Base-by-base conservation (phyloP, 2,329 filamentous ascomycete species). In the Aspergillus tamarii region DNA sequence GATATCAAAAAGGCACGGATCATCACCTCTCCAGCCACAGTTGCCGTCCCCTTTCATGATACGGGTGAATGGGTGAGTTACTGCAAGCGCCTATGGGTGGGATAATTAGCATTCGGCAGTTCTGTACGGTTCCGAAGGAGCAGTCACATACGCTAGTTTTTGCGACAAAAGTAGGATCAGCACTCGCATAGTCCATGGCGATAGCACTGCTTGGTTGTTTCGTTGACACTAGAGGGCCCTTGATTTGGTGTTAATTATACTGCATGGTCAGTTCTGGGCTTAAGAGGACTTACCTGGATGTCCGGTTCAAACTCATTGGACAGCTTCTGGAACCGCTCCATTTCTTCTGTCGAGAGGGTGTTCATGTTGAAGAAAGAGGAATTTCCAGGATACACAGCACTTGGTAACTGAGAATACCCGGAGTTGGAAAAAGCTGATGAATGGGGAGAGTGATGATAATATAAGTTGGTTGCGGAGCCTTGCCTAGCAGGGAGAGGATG, bases 11-110 rank as follows among this genome's bases (percentile, higher is more conserved):
- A n/a, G 52, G 30, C 56, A 16, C n/a, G 59, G 68, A 67, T 70
- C 82, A 89, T 83, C 85, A 97, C 94, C 95, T 90, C 94, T 88
- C 94, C 95, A 98, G 73, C 94, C 95, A 80, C 95, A 98, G 76
- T 96, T 96, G 64, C 95, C 95, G 80, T 98, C 94, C 59, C 95
- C 94, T 78, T 91, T 89, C 76, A 97, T 88, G 12, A 90, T 90
- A 61, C 95, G 92, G 75, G 94, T 97, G 76, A 93, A 89, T 23
- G 92, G 91, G 78, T 96, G 97, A 62, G 90, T 92, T 71, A 89
- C 85, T 8, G 93, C 91, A 60, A 99, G 85, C 23, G 89, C 86
- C 93, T 96, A 70, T 59, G 52, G n/a, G 46, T n/a, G 53, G 65
- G 41, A 14, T 52, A 64, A 68, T 30, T 74, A 64, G 58, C 11